These are phyloP conservation scores for Herpotrichia juniperi DNA, from an alignment of 2,329 filamentous ascomycete species.

Conservation along the genomic window DNA sequence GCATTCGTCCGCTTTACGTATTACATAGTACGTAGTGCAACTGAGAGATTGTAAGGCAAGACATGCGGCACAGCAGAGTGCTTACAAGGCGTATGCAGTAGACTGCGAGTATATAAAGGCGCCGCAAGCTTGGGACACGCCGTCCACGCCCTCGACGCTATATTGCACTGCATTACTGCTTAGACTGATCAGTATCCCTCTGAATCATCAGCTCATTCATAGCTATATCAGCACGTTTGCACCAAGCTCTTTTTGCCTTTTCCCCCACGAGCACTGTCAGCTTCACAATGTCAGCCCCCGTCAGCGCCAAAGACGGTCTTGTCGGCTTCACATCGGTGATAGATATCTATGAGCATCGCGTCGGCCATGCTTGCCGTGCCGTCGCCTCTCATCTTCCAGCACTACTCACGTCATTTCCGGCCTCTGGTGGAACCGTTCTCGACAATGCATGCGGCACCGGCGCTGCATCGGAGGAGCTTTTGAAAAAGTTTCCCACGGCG, in stretches of 20 bases:
- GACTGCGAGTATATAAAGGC: no score
- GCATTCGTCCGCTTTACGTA: no score
- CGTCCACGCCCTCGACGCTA: background rate
- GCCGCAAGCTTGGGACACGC: no score
- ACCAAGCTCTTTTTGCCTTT: no score
- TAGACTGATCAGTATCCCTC: no score
- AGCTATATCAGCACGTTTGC: background rate
- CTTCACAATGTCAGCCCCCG: slow-evolving; percentile 2
- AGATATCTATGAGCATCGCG: slow-evolving; percentile 8
- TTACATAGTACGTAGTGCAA: no score
- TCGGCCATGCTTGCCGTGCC: slow-evolving; percentile 7
- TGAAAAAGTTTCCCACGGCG: slow-evolving; percentile 6
- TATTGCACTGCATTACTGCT: background rate
- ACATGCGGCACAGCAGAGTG: no score
- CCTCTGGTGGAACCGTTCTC: slow-evolving; percentile 13
- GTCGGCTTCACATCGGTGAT: slow-evolving; percentile 7
- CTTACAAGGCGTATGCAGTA: no score
- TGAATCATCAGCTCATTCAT: background rate
- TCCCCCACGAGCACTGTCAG: background rate
- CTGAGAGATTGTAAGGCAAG: no score
- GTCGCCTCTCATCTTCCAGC: slow-evolving; percentile 6
- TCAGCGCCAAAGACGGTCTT: slow-evolving; percentile 3
- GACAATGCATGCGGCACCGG: slow-evolving; percentile 24
- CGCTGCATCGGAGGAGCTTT: slow-evolving; percentile 9
- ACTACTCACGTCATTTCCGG: slow-evolving; percentile 5